phyloP scores from a whole-genome alignment of 495 filamentous ascomycete genomes.

The Penicillium silybi region DNA sequence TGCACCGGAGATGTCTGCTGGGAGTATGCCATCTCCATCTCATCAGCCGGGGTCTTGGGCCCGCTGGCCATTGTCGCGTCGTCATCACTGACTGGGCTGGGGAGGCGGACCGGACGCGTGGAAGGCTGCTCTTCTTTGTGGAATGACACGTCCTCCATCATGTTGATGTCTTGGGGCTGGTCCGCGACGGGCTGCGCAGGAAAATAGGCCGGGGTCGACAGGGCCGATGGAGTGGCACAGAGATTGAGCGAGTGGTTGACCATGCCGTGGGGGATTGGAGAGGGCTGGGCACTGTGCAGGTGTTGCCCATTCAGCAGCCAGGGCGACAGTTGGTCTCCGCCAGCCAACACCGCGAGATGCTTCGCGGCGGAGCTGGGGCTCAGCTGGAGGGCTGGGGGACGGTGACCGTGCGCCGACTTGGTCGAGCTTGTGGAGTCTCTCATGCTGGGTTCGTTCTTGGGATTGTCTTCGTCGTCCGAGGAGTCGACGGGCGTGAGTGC shows the following conservation, averaged over 20 bases:
- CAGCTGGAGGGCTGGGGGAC: conserved; percentile 5
- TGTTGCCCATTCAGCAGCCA: conserved; percentile 23
- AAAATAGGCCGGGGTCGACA: conserved; percentile 22
- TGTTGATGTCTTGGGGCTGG: background rate
- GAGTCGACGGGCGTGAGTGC: conserved; percentile 41
- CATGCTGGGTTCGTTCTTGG: conserved; percentile 2
- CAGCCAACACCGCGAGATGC: conserved; percentile 3
- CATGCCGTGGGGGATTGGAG: conserved; percentile 43
- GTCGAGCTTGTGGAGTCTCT: background rate
- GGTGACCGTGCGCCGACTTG: background rate
- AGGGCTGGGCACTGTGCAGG: conserved; percentile 44
- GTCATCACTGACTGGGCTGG: conserved; percentile 70
- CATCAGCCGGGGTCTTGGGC: conserved; percentile 25
- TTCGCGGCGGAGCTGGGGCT: conserved; percentile 1
- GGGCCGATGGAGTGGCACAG: conserved; percentile 11
- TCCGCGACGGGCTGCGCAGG: background rate
- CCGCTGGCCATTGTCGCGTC: conserved; percentile 38
- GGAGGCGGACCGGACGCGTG: conserved; percentile 40
- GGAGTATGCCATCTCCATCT: conserved; percentile 21
- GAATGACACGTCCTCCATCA: conserved; percentile 2
- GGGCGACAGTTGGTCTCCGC: conserved; percentile 29
- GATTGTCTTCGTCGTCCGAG: conserved; percentile 35
- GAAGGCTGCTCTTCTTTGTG: background rate
- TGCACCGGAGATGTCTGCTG: background rate
- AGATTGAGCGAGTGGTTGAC: conserved; percentile 30